Conservation (phyloP, 306 rosid species). For the Malus fusca region DNA sequence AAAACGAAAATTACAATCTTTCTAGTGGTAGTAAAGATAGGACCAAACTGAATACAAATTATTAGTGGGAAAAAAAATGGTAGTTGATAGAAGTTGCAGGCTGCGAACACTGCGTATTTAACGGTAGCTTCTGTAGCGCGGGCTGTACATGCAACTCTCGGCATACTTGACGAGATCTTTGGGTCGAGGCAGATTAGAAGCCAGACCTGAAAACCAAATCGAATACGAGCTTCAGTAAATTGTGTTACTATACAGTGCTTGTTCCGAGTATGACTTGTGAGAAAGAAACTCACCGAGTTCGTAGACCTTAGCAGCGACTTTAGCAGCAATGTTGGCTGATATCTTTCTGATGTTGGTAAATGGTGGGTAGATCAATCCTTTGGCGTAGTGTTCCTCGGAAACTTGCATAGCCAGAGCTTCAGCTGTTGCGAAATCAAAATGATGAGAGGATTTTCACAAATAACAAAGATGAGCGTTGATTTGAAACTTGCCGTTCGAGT, state of each 20-base stretch:
- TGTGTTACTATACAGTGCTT: not conserved
- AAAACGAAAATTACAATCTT: not conserved
- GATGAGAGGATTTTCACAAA: not conserved
- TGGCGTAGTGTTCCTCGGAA: slow-evolving; percentile 59
- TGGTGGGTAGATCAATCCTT: slow-evolving; percentile 96
- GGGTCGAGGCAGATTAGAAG: slow-evolving; percentile 86
- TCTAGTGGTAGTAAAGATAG: not conserved
- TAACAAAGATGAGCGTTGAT: not conserved
- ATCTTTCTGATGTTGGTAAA: slow-evolving; percentile 88
- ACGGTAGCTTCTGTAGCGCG: slow-evolving; percentile 69
- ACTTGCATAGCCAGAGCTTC: slow-evolving; percentile 90
- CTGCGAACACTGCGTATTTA: slow-evolving; percentile 6
- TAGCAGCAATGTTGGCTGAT: slow-evolving; percentile 91
- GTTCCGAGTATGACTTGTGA: not conserved
- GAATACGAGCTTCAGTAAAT: not conserved
- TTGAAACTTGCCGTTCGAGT: not conserved
- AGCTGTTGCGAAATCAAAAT: slow-evolving; percentile 39
- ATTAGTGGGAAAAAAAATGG: not conserved
- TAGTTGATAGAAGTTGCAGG: not conserved
- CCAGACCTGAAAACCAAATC: slow-evolving; percentile 54
- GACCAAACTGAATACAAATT: not conserved
- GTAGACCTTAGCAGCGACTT: slow-evolving; percentile 77
- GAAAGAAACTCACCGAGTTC: slow-evolving; percentile 64
- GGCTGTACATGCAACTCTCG: slow-evolving; percentile 97
- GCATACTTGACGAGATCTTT: slow-evolving; percentile 88